These are phyloP conservation scores for Trifolium pratense DNA, from an alignment of 306 rosid species.

Conservation along the genomic window DNA sequence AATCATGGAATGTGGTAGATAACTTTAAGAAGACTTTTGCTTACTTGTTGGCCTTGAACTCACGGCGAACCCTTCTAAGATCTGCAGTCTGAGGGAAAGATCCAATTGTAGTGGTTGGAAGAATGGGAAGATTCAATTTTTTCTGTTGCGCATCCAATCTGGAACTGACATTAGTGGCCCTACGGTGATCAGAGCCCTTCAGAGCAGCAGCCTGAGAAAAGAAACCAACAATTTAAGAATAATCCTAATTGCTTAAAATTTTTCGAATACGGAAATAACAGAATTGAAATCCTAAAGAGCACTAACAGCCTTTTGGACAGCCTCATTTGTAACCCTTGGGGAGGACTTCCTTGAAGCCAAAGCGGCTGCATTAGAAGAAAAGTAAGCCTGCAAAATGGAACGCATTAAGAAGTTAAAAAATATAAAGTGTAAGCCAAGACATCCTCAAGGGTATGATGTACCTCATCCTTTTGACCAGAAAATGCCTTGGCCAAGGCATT, in stretches of 20 bases:
- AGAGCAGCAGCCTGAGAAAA: slow-evolving; percentile 72
- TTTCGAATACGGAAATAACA: background rate
- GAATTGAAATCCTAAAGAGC: slow-evolving; percentile 28
- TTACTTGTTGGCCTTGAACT: slow-evolving; percentile 81
- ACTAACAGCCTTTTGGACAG: slow-evolving; percentile 83
- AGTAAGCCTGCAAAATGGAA: slow-evolving; percentile 62
- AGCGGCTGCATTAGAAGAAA: slow-evolving; percentile 70
- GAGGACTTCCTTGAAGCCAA: slow-evolving; percentile 82
- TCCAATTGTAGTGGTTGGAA: slow-evolving; percentile 87
- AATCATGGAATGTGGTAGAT: background rate
- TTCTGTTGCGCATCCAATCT: slow-evolving; percentile 81
- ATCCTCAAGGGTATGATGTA: slow-evolving; percentile 10
- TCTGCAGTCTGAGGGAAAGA: slow-evolving; percentile 88
- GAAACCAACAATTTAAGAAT: slow-evolving; percentile 34
- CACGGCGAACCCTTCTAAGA: slow-evolving; percentile 81
- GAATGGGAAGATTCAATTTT: slow-evolving; percentile 77
- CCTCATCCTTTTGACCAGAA: slow-evolving; percentile 71
- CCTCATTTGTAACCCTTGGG: slow-evolving; percentile 79
- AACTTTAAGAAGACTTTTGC: slow-evolving; percentile 34
- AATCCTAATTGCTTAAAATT: slow-evolving; percentile 2
- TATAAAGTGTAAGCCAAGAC: slow-evolving; percentile 5
- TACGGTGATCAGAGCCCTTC: slow-evolving; percentile 73
- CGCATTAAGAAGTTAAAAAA: slow-evolving; percentile 30
- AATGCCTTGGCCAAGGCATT: slow-evolving; percentile 84
- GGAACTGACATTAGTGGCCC: slow-evolving; percentile 70